Conservation (phyloP, 345 rosid species). For the Euphorbia peplus region DNA sequence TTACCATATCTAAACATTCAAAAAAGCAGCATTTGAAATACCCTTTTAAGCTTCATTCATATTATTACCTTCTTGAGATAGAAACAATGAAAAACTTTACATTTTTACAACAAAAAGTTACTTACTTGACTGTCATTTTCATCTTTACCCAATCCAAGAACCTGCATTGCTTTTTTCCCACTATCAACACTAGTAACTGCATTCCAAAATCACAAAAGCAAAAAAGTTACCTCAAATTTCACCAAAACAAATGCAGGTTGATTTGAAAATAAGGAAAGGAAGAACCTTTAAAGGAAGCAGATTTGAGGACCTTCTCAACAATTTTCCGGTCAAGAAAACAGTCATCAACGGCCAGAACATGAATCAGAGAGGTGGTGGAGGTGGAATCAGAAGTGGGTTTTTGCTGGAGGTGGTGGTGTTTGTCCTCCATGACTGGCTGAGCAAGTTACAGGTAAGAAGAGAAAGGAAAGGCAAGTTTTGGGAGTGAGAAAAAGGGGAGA, state of each 20-base stretch:
- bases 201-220: neutral
- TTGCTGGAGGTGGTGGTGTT: no score
- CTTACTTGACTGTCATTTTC: constrained; percentile 7
- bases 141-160: constrained; percentile 12
- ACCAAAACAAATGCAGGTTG: neutral
- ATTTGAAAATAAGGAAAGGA: neutral
- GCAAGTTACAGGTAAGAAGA: no score
- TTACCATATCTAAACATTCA: no score
- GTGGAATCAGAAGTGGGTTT: no score
- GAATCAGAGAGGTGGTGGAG: neutral
- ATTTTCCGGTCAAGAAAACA: constrained; percentile 14
- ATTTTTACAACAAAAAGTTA: no score
- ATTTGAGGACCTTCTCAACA: constrained; percentile 12
- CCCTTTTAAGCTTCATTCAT: neutral
- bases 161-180: constrained; percentile 19
- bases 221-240: no score
- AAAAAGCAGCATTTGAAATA: neutral
- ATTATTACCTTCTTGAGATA: neutral
- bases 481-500: no score
- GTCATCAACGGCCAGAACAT: constrained; percentile 22
- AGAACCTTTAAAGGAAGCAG: constrained; percentile 16
- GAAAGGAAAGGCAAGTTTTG: no score
- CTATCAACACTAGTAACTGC: constrained; percentile 22
- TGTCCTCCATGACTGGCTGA: no score
- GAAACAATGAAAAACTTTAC: neutral